Base-by-base conservation (phyloP, 352 stramenopile species). In the Thraustotheca clavata region DNA sequence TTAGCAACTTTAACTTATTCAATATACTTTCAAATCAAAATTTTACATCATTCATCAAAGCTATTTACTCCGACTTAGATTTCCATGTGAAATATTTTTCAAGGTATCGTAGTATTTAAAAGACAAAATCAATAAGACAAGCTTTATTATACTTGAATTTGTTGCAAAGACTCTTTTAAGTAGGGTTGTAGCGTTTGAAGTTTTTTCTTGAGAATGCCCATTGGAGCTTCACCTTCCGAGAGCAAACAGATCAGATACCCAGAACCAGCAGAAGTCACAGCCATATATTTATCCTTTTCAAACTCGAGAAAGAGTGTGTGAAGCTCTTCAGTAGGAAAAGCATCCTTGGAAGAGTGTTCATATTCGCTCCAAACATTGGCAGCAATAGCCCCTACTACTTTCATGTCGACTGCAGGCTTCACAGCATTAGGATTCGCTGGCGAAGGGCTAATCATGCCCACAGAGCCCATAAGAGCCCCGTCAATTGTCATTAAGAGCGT, bases 401-500 rank as follows among this genome's bases (percentile, higher is more conserved):
- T 94, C 71, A 88, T 75, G 54, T 94, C 86, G 20, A 88, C 73
- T 24, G 59, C 52, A 6, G 80, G 77, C 50, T 60, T 35, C 11
- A 47, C 49, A 12, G 9, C 49, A 31, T 31, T 27, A 9, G 49
- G 24, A 40, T 55, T 16, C 48, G 48, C 31, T 35, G 40, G 36
- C 12, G 11, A 14, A 12, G 40, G n/a, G 22, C 3, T 59, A 33
- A 63, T 75, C 49, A 75, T 69, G 5, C 85, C 82, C 8, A 89
- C 81, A 11, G 83, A 82, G 9, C 85, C 80, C 63, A 94, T 84
- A 50, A 94, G 73, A n/a, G 85, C 81, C 20, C 85, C 85, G 47
- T 94, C 85, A 32, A 92, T 68, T 32, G 85, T 94, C 83, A 89
- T 78, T 16, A 94, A 72, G 80, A 94, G 88, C 70, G 76, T 81